phyloP scores from a whole-genome alignment of 306 rosid genomes.

The Senna siamea region DNA sequence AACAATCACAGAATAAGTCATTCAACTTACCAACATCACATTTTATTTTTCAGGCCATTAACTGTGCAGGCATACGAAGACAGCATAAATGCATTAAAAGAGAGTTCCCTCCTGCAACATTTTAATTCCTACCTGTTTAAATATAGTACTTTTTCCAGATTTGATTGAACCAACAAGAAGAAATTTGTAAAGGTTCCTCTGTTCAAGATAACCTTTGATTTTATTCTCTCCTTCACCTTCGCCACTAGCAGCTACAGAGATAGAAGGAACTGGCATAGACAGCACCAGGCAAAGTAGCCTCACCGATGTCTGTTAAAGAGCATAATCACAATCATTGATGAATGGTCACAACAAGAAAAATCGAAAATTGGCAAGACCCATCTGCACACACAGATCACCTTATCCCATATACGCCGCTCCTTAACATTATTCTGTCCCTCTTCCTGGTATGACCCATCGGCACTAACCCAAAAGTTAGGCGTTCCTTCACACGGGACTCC shows the following conservation, averaged over 20 bases:
- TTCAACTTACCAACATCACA: slow-evolving; percentile 8
- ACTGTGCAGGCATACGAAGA: slow-evolving; percentile 3
- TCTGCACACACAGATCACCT: slow-evolving; percentile 52
- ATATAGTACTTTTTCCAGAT: slow-evolving; percentile 80
- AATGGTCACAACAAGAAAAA: slow-evolving; percentile 14
- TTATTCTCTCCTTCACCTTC: slow-evolving; percentile 39
- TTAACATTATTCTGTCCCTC: slow-evolving; percentile 65
- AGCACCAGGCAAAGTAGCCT: slow-evolving; percentile 53
- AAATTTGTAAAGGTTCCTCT: slow-evolving; percentile 51
- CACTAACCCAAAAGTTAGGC: slow-evolving; percentile 69
- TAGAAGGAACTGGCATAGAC: slow-evolving; percentile 66
- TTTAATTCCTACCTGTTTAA: slow-evolving; percentile 69
- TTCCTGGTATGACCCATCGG: slow-evolving; percentile 78
- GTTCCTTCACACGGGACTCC: slow-evolving; percentile 84
- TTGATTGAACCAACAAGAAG: slow-evolving; percentile 71
- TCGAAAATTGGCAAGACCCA: slow-evolving; percentile 1
- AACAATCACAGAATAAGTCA: background rate
- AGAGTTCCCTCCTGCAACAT: slow-evolving; percentile 16
- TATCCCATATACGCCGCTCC: slow-evolving; percentile 70
- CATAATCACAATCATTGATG: slow-evolving; percentile 30
- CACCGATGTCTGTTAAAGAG: slow-evolving; percentile 45
- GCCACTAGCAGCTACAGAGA: slow-evolving; percentile 13
- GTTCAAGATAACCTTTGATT: slow-evolving; percentile 5
- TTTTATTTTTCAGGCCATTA: background rate
- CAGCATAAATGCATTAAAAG: slow-evolving; percentile 4